Conservation (phyloP, 345 rosid species). For the Gossypium arboreum region DNA sequence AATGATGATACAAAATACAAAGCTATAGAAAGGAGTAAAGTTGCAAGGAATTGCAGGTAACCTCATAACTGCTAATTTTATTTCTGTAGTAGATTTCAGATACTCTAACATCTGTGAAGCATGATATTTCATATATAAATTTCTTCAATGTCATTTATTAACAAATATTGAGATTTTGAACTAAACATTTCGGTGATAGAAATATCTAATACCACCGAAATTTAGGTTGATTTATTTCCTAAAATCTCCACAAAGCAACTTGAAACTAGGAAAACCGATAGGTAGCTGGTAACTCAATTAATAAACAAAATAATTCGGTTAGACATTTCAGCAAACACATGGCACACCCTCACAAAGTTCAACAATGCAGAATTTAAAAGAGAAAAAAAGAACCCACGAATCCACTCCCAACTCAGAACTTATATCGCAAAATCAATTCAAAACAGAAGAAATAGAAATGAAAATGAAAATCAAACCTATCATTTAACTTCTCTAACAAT, state of each 20-base stretch:
- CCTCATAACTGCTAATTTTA: not conserved
- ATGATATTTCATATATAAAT: no score
- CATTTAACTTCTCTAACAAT: slow-evolving; percentile 27
- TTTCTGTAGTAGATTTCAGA: no score
- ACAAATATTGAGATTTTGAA: not conserved
- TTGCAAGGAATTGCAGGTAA: not conserved
- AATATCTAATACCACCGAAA: not conserved
- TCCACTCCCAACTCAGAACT: not conserved
- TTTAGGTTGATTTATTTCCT: not conserved
- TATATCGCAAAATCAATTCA: not conserved
- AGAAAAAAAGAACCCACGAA: no score
- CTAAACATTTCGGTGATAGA: not conserved
- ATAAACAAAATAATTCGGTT: not conserved
- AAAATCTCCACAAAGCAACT: not conserved
- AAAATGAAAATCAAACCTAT: slow-evolving; percentile 14
- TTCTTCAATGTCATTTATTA: not conserved
- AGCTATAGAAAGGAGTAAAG: not conserved
- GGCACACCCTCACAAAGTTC: not conserved
- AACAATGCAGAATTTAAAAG: not conserved
- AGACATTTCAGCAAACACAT: slow-evolving; percentile 17
- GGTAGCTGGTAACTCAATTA: not conserved
- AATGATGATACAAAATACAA: no score
- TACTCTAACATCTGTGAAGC: no score
- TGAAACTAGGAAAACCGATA: not conserved
- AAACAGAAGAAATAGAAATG: not conserved